These are phyloP conservation scores for Pyrenophora graminea DNA, from an alignment of 2,329 filamentous ascomycete genomes.

Conservation along the genomic window DNA sequence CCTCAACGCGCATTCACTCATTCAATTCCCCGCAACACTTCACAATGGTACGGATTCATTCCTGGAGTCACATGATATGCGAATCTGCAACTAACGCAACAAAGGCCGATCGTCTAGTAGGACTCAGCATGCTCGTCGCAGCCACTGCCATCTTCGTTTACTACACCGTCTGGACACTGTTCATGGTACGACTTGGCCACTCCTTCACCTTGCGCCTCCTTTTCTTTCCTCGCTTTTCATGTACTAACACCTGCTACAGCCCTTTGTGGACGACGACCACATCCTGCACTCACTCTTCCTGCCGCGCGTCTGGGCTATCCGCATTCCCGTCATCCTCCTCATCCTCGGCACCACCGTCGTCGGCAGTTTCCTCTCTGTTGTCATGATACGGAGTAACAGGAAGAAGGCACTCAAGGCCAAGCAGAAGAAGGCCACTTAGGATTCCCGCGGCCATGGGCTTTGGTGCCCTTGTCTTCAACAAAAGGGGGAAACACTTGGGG, in stretches of 20 bases:
- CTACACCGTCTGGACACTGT: conserved; percentile 96
- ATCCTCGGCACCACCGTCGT: conserved; percentile 91
- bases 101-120: conserved; percentile 88
- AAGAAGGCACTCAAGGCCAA: conserved; percentile 97
- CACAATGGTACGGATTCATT: conserved; percentile 34
- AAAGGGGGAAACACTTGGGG: conserved; percentile 1
- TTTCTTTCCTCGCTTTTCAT: neutral
- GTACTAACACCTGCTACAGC: conserved; percentile 57
- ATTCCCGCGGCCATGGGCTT: neutral
- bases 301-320: conserved; percentile 97
- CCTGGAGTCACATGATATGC: neutral
- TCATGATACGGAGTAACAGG: conserved; percentile 98
- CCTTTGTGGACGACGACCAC: conserved; percentile 95
- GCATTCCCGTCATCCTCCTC: conserved; percentile 95
- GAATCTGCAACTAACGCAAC: conserved; percentile 7
- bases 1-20: conserved; percentile 21
- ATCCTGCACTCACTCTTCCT: conserved; percentile 94
- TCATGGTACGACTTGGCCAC: conserved; percentile 72
- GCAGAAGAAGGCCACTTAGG: conserved; percentile 74
- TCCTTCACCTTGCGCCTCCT: neutral
- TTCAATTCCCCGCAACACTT: conserved; percentile 17
- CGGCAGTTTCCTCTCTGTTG: conserved; percentile 90
- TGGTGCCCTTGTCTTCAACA: neutral
- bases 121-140: conserved; percentile 75
- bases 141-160: conserved; percentile 79